Evolutionary conservation across 2,329 filamentous ascomycete genomes (phyloP).

Genomic region (Apiospora hydei): DNA sequence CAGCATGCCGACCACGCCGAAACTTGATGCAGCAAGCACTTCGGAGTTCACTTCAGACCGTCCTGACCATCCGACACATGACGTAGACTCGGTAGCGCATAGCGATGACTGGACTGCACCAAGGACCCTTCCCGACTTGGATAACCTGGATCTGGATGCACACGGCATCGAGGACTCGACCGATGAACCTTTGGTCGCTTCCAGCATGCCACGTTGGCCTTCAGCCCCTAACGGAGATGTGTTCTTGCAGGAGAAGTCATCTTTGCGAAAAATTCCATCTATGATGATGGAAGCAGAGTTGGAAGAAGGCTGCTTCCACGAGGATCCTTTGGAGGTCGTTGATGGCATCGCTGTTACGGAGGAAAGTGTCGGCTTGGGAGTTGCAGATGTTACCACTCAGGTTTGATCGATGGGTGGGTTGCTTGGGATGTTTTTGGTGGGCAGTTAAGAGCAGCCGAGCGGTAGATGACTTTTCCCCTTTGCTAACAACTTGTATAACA

Average conservation of each 20-base stretch:
- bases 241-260: slow-evolving; percentile 28
- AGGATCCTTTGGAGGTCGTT: slow-evolving; percentile 54
- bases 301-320: slow-evolving; percentile 43
- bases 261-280: slow-evolving; percentile 27
- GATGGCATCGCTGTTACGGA: slow-evolving; percentile 64
- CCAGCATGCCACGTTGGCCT: slow-evolving; percentile 31
- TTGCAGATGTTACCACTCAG: slow-evolving; percentile 52
- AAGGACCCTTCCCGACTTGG: slow-evolving; percentile 2
- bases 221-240: slow-evolving; percentile 30
- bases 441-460: not conserved
- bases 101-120: not conserved
- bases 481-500: slow-evolving; percentile 7
- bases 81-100: not conserved
- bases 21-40: not conserved
- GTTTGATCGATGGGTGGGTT: slow-evolving; percentile 19
- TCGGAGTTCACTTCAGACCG: not conserved
- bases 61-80: not conserved
- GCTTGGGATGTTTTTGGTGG: not conserved
- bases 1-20: not conserved
- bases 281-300: slow-evolving; percentile 44
- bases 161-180: not conserved
- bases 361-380: slow-evolving; percentile 58
- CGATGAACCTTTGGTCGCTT: slow-evolving; percentile 24
- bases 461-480: not conserved
- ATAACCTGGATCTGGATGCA: not conserved